phyloP scores from a whole-genome alignment of 2,329 filamentous ascomycete species.

The Zymoseptoria tritici region DNA sequence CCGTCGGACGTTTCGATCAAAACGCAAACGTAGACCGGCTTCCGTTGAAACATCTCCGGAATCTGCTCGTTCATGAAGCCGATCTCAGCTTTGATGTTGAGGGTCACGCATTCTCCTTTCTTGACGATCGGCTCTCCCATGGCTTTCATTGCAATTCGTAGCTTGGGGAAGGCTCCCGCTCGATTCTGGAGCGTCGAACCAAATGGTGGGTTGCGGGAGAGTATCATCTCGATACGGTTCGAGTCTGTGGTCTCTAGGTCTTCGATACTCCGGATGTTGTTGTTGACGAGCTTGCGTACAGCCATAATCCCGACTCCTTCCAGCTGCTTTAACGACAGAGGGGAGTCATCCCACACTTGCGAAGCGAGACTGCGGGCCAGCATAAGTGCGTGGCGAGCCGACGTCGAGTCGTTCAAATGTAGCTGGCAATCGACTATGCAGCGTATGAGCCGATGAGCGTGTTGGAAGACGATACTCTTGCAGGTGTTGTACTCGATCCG shows the following conservation, averaged over 20 bases:
- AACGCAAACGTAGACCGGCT: slow-evolving; percentile 62
- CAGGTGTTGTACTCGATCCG: slow-evolving; percentile 54
- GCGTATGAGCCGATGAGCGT: slow-evolving; percentile 61
- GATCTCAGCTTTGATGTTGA: slow-evolving; percentile 60
- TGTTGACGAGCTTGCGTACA: slow-evolving; percentile 64
- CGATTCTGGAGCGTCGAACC: slow-evolving; percentile 61
- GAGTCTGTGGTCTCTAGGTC: slow-evolving; percentile 61
- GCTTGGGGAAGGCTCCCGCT: slow-evolving; percentile 64
- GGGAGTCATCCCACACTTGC: slow-evolving; percentile 72
- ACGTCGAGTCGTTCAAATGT: slow-evolving; percentile 54
- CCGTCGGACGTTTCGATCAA: slow-evolving; percentile 66
- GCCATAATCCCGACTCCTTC: slow-evolving; percentile 67
- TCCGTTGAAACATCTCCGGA: slow-evolving; percentile 56
- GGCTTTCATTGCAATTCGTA: slow-evolving; percentile 49
- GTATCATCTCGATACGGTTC: slow-evolving; percentile 65
- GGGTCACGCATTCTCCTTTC: slow-evolving; percentile 41
- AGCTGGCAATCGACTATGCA: slow-evolving; percentile 71
- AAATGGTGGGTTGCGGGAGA: slow-evolving; percentile 76
- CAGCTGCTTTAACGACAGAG: slow-evolving; percentile 75
- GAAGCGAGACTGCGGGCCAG: slow-evolving; percentile 70
- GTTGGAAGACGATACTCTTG: slow-evolving; percentile 57
- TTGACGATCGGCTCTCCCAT: slow-evolving; percentile 36
- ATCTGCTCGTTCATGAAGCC: slow-evolving; percentile 62
- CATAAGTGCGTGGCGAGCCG: slow-evolving; percentile 63
- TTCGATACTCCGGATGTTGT: slow-evolving; percentile 64